Evolutionary conservation across 139 green algal species (phyloP).

Genomic region (Haematococcus sp.): DNA sequence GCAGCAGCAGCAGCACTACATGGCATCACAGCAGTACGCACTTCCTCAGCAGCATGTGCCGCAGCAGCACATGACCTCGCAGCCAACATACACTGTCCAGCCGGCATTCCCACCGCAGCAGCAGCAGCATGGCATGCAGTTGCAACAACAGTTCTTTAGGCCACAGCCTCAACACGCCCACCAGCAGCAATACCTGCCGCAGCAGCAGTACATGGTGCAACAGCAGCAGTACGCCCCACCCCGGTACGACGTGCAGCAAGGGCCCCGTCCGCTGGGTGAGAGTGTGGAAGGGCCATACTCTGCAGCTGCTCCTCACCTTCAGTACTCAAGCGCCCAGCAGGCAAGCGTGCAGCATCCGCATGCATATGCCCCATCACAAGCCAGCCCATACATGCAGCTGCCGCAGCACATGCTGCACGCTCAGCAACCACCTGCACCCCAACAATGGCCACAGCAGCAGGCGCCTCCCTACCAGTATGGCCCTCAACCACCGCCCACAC

Average conservation of each 20-base stretch:
- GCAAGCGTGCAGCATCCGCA: background rate
- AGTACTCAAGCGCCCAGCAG: background rate
- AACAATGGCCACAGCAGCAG: too few relatives aligned
- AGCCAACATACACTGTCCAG: too few relatives aligned
- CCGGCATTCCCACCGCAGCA: too few relatives aligned
- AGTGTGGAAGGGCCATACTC: background rate
- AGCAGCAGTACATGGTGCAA: background rate
- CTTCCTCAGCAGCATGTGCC: background rate
- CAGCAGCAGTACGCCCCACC: background rate
- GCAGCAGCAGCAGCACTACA: background rate
- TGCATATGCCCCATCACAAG: too few relatives aligned
- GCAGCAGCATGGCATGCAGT: background rate
- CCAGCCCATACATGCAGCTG: too few relatives aligned
- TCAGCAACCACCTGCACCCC: too few relatives aligned
- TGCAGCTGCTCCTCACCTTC: background rate
- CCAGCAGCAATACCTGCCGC: conserved; percentile 5
- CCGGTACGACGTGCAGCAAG: background rate
- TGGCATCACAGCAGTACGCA: too few relatives aligned
- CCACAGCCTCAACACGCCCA: background rate
- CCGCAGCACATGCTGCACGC: too few relatives aligned
- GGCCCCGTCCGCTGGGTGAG: conserved; percentile 2
- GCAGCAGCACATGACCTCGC: too few relatives aligned
- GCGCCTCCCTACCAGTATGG: too few relatives aligned
- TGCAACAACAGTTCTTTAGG: background rate
- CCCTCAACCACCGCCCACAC: too few relatives aligned